Evolutionary conservation across 2,329 filamentous ascomycete species (phyloP), one percentile per base, ranked within the genome.

Genomic region (Penicillium griseofulvum): DNA sequence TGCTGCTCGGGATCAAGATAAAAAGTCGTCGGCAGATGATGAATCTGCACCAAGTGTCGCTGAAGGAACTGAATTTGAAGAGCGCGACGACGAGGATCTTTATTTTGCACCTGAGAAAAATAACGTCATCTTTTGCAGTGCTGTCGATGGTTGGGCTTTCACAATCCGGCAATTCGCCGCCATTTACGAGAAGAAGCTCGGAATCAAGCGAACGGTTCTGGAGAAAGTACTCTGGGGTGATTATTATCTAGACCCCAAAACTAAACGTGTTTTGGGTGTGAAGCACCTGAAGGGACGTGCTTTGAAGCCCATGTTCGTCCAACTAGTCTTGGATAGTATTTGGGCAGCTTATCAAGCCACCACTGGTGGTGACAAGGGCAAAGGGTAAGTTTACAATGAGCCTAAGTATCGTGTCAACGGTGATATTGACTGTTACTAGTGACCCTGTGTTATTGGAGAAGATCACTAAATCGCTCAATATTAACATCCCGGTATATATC

Each of bases 31-130:
- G 29, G 59, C 70, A 46, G 72, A 70, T 57, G 73, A 82, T 49
- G 76, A 79, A 42, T 80, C 77, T 52, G 79, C 82, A 5, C 73
- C 78, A 39, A 78, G 75, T 2, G 79, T 76, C 39, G 73, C 71
- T 36, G 79, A 80, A 0, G 76, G 78, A 31, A 78, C 78, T 10
- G 82, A 84, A 44, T 99, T 91, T 65, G 87, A 97, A 71, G 94
- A 97, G 71, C 86, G 87, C 64, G 92, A 97, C 67, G 94, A 99
- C 68, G 92, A 97, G 71, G 92, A 97, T 71, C 87, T 99, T 26
- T 99, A 99, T 73, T 99, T 99, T 75, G 91, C 94, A 0, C 94
- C 94, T 0, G 94, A 99, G 70, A 96, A 93, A 75, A 97, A 97
- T 74, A 99, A 99, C 69, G 94, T 99, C 72, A 97, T 99, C 61